Base-by-base conservation (phyloP, 139 green algal genomes). In the Chlamydomonas incerta region DNA sequence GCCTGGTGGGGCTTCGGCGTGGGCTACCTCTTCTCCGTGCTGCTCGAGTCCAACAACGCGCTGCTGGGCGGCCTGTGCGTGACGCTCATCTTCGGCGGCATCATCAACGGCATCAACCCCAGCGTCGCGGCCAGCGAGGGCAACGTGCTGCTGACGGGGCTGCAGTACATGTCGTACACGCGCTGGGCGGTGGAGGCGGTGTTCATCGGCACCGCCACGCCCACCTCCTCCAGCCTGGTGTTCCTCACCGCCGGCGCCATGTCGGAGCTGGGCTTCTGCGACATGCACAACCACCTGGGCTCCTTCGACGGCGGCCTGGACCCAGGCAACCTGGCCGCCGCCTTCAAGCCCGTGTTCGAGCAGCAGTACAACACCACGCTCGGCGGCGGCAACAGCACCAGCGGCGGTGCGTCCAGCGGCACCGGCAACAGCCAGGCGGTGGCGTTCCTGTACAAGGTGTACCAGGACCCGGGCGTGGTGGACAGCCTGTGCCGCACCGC, bases 1-100 rank as follows among this genome's bases (percentile, higher is more conserved):
- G 67, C 67, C 31, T 86, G 80, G 80, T 79, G 77, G 77, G 57
- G 63, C 77, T 74, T 72, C 24, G 74, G 74, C 28, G 74, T 82
- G 74, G 74, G 74, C 74, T 82, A 82, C 74, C 57, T 82, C 58
- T 82, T 82, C 58, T 37, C 18, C 10, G 74, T 82, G 57, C 34
- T 82, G 74, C 74, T 82, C 15, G 74, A 82, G 58, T 26, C 74
- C 74, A 82, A 82, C 74, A 82, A 82, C 58, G 74, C 74, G 74
- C 58, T 82, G 74, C 74, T 82, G 58, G 74, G 57, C 74, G 58
- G 74, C 5, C 58, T 82, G 58, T 72, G 74, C 58, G 58, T 82
- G 11, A 82, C 74, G 57, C 74, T 82, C 57, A 82, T 82, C 74
- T 82, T 82, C 74, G 74, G 74, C 74, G 74, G 74, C 74, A 71